Evolutionary conservation across 495 filamentous ascomycete species (phyloP), one percentile per base, ranked within the genome.

Genomic region (Penicillium bialowiezense): DNA sequence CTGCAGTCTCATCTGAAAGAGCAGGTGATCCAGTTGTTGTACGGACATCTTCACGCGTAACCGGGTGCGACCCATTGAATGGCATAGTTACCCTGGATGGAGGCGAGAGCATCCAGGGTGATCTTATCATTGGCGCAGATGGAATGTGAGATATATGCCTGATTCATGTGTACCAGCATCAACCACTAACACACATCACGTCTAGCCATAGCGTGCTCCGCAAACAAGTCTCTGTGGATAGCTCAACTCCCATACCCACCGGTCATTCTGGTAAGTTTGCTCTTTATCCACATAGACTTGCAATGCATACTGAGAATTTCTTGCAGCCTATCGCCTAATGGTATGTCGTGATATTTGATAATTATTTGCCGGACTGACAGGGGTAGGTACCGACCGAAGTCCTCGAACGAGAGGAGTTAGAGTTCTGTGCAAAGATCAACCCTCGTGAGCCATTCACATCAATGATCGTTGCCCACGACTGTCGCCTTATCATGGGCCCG

Each of bases 121-220:
- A 71, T 43, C 54, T 73, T 2, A 61, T 80, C 1, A 40, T 83
- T 29, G 77, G 78, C 0, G 71, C 78, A 0, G 79, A 82, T 55
- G 76, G 77, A 15, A 69, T 77, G 56, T 52, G 17, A 46, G 56
- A 15, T 12, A 17, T 21, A 17, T 10, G 32, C 19, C 8, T 8
- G 23, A 26, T 3, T 26, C 8, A 4, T 26, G 4, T 26, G 23
- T 26, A n/a, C n/a, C n/a, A n/a, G 23, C 23, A 26, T 26, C 23
- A 8, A 8, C 3, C 4, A 34, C 24, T 15, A 15, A 33, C 17
- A 18, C n/a, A 39, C 2, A 32, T 23, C 1, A 7, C 2, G 6
- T 12, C 20, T 26, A 59, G 56, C 19, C 56, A 55, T 33, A 59
- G 56, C 49, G 44, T 46, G 10, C 14, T 59, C 7, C 51, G 56